A percentile compares a stretch with the other conserved stretches of the same genome.
Evolutionary conservation across 2,329 filamentous ascomycete species (phyloP).

Genomic region (Pseudocercospora cruenta): DNA sequence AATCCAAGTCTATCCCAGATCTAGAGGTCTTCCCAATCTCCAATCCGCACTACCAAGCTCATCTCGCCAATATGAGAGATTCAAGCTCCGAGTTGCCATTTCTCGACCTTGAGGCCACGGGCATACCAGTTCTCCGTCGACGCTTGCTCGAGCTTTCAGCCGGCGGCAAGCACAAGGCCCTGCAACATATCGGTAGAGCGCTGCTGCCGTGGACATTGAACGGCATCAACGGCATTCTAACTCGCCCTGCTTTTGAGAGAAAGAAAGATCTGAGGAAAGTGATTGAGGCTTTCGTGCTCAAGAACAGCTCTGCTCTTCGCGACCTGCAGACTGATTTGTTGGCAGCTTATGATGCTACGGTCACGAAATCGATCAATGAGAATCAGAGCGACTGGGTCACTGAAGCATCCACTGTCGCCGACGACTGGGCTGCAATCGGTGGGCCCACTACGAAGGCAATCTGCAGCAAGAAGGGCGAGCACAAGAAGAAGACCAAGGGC

Average conservation of each 20-base stretch:
- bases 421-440: neutral
- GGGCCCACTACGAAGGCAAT: neutral
- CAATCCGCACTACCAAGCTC: conserved; percentile 26
- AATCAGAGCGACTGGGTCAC: neutral
- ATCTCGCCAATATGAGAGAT: conserved; percentile 13
- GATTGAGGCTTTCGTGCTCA: neutral
- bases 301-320: neutral
- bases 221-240: conserved; percentile 20
- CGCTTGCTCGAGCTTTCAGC: conserved; percentile 8
- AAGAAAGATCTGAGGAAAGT: conserved; percentile 17
- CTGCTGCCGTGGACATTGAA: conserved; percentile 20
- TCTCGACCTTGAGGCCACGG: conserved; percentile 9
- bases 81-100: neutral
- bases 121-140: conserved; percentile 10
- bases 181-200: conserved; percentile 9
- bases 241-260: conserved; percentile 20
- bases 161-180: conserved; percentile 16
- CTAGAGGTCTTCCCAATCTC: conserved; percentile 25
- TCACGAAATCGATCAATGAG: neutral
- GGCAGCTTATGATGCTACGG: neutral
- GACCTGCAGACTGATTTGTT: neutral
- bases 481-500: neutral
- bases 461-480: neutral
- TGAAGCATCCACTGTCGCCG: neutral
- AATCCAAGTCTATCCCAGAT: conserved; percentile 17